Base-by-base conservation (phyloP, 371 early-diverging fungal genomes). In the Coemansia sp. region DNA sequence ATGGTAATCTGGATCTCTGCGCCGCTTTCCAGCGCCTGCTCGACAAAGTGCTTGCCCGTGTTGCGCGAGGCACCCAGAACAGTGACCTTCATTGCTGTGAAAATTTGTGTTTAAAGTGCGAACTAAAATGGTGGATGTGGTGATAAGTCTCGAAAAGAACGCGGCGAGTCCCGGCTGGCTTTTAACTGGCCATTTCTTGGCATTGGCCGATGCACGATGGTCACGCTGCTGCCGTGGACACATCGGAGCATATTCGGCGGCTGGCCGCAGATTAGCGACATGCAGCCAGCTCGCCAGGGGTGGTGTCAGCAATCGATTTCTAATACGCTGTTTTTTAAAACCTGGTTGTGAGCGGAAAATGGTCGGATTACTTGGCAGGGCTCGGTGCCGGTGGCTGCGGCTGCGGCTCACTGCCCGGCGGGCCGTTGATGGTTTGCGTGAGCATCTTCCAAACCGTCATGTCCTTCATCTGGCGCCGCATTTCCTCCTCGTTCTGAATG, bases 381-480 rank as follows among this genome's bases (percentile, higher is more conserved):
- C 44, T 6, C 14, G 33, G 31, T 12, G 8, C 4, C 50, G 6
- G 33, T 50, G 50, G 10, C 4, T 50, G 16, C 7, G 24, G 24
- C 24, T 24, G 24, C 31, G 32, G 31, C 33, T 18, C 10, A 14
- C 14, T 31, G 8, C 14, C 33, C 49, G n/a, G 60, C n/a, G 62
- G 83, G 63, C 63, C 63, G 11, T 37, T 8, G 18, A 55, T 5
- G 36, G 72, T 78, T 68, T 86, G 81, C 18, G 83, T 69, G 79
- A 87, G 72, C 72, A 88, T 69, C 51, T 87, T 83, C 88, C 87
- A 87, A 29, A 87, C 76, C 6, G 89, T 87, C 82, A 85, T 81
- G 72, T 87, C 88, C 84, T 86, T 86, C 67, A 86, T 86, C 76
- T 83, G 82, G 77, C 84, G 70, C 67, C 83, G 81, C 66, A 82